Base-by-base conservation (phyloP, 208 protist genomes). In the Zelonia costaricensis region DNA sequence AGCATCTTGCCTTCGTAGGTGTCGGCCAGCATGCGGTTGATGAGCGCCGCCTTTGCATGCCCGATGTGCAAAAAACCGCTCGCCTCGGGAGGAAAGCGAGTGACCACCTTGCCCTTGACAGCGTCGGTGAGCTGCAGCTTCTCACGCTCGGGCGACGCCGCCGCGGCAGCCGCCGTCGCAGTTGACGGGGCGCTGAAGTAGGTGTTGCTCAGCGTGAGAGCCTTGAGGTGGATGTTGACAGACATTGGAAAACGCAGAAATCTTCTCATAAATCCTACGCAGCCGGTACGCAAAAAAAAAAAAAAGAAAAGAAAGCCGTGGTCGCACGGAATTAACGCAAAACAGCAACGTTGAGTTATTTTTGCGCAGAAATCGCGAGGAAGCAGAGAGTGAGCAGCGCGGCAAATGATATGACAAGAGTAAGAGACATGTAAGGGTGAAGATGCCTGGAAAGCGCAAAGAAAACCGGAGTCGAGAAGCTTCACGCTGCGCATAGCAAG, bases 41-140 rank as follows among this genome's bases (percentile, higher is more conserved):
- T 90, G 6, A 99, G 72, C 9, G 97, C 98, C 31, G 99, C 99
- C 76, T 99, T 99, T 9, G 97, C 92, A 69, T 99, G 98, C 13
- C 98, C 98, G 75, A 99, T 98, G 75, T 99, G 98, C 13, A 99
- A 76, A 69, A 97, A 99, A 6, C 98, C 98, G 62, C 89, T 97
- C 9, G 98, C 95, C 74, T 99, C 97, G 2, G 98, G 98, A n/a
- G 98, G 96, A 69, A 99, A 99, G 56, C 98, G 84, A 31, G 97
- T 99, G 8, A 97, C 85, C 52, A 99, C 97, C 30, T 91, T 82
- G 25, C 94, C 94, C 55, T 95, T 67, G 33, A 82, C 79, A 22
- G 92, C 94, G 82, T 94, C 73, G 42, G 75, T 82, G 7, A 97
- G 64, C 3, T 49, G 61, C 36, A 96, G 78, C 62, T 88, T 95